Conservation (phyloP, 495 filamentous ascomycete genomes). For the Recurvomyces mirabilis region DNA sequence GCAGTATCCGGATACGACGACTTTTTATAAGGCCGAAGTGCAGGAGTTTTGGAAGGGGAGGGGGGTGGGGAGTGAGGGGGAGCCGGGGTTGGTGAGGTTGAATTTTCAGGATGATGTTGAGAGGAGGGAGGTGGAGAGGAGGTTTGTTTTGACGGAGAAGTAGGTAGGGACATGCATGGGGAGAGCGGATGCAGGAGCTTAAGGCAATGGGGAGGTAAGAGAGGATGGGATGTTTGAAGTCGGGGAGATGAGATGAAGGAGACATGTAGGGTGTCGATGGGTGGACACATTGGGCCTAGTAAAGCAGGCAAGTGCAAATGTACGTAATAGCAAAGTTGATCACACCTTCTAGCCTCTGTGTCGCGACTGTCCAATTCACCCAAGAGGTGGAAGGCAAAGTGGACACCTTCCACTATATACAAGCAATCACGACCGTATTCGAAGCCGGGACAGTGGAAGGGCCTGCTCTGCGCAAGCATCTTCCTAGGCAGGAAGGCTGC, state of each 20-base stretch:
- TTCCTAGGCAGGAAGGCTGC: too few relatives aligned
- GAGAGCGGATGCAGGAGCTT: too few relatives aligned
- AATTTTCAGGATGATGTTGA: conserved; percentile 33
- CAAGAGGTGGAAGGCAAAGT: too few relatives aligned
- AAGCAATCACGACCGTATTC: too few relatives aligned
- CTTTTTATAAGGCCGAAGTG: conserved; percentile 94
- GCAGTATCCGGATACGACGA: conserved; percentile 77
- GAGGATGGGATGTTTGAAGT: neutral
- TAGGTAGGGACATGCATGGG: neutral
- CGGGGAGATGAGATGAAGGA: neutral
- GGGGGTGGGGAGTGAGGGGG: neutral
- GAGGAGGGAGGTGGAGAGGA: conserved; percentile 22
- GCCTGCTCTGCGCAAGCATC: too few relatives aligned
- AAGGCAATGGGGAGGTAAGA: neutral
- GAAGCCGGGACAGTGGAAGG: too few relatives aligned
- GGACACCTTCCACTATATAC: too few relatives aligned
- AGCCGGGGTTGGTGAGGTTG: conserved; percentile 27
- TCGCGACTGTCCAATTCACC: too few relatives aligned
- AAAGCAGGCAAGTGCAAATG: too few relatives aligned
- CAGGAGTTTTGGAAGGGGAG: conserved; percentile 15
- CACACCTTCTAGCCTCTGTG: too few relatives aligned
- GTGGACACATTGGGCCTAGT: neutral
- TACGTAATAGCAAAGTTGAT: too few relatives aligned
- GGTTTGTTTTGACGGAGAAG: conserved; percentile 9
- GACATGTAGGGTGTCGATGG: neutral